These are phyloP conservation scores for Triticum timopheevii DNA, from an alignment of 176 grass and related monocot species.

Conservation along the genomic window DNA sequence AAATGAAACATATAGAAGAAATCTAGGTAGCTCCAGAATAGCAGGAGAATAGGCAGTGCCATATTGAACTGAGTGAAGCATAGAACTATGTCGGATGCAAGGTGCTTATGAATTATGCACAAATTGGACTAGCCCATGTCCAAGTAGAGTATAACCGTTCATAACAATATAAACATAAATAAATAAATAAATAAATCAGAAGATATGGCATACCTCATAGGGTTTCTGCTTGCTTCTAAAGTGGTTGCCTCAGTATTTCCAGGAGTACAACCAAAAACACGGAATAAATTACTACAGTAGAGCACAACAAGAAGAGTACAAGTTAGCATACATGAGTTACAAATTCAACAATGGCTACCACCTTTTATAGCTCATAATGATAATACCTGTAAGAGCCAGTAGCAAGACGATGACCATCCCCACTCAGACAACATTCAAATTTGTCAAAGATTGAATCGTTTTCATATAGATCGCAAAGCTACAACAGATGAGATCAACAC, in stretches of 20 bases:
- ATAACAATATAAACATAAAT: constrained; percentile 1
- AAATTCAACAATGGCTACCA: constrained; percentile 21
- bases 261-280: constrained; percentile 65
- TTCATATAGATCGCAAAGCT: constrained; percentile 91
- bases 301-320: constrained; percentile 19
- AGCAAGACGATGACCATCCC: constrained; percentile 67
- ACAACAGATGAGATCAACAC: constrained; percentile 29
- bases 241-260: constrained; percentile 59
- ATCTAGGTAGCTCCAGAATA: constrained; percentile 1
- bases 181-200: background rate
- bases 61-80: background rate
- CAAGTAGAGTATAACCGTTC: constrained; percentile 17
- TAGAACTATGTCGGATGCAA: background rate
- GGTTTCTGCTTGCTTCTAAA: constrained; percentile 85
- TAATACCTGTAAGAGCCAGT: constrained; percentile 91
- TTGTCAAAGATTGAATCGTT: constrained; percentile 94
- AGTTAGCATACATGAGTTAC: constrained; percentile 30
- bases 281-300: constrained; percentile 82
- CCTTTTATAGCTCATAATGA: constrained; percentile 21
- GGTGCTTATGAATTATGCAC: background rate
- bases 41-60: background rate
- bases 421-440: constrained; percentile 83
- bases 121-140: constrained; percentile 2
- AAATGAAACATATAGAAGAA: background rate
- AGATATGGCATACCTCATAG: constrained; percentile 60